Evolutionary conservation across 257 asterid genomes (phyloP), one percentile per base, ranked within the genome.

Genomic region (Ilex aquifolium): DNA sequence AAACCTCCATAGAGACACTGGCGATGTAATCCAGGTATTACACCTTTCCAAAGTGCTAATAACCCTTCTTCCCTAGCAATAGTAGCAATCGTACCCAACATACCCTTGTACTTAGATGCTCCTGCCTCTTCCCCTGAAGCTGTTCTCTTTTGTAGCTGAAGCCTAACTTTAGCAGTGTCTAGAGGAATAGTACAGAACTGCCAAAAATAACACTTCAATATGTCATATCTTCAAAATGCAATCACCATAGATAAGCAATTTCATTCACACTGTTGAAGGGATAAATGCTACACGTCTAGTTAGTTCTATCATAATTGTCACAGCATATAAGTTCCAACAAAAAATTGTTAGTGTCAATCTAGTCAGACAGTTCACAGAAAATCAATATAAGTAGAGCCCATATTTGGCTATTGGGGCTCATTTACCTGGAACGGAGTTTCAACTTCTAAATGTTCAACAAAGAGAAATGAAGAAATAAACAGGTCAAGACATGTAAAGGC

Each of bases 141-240:
- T 69, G 82, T 77, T 71, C 80, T 83, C 84, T 88, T 91, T 77
- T 91, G 95, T 59, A 91, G 83, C 75, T 91, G 97, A 66, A 91
- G 91, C 86, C 96, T 79, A 57, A 91, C 96, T 85, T 91, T 91
- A 40, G 97, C 95, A 32, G 74, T 81, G 70, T 91, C 97, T 59
- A 91, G 76, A 48, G 97, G 97, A 66, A 91, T 75, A 49, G 97
- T 91, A 82, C 91, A 88, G 49, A 84, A 68, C 97, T 88, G 88
- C 88, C n/a, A 63, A 60, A 39, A n/a, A 58, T 17, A 31, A 4
- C 6, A 46, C 11, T 46, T 10, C 52, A 11, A 46, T 46, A 46
- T 14, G n/a, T 7, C 11, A 15, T 3, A 15, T 53, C 0, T 53
- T 53, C 27, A 17, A 53, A 53, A 15, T 15, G 57, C 11, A 53